A percentile compares a stretch with the other conserved stretches of the same genome.
phyloP scores from a whole-genome alignment of 129 eudicot species.

The Apium graveolens region DNA sequence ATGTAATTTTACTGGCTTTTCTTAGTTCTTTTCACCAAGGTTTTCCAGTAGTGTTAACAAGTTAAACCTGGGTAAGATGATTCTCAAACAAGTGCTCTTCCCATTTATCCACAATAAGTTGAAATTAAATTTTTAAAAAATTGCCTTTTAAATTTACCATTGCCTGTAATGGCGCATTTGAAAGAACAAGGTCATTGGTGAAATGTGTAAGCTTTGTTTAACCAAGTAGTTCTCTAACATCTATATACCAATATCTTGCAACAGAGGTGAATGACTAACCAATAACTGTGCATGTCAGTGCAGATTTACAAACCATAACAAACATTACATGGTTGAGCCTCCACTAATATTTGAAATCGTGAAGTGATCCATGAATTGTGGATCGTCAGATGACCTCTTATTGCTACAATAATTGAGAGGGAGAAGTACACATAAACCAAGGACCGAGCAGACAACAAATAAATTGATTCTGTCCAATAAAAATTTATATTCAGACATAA shows the following conservation, averaged over 20 bases:
- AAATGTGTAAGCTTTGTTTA: neutral
- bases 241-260: neutral
- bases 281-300: neutral
- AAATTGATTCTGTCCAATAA: slow-evolving; percentile 57
- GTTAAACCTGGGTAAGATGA: neutral
- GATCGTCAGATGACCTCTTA: slow-evolving; percentile 11
- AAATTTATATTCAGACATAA: neutral
- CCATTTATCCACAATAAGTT: neutral
- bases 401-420: slow-evolving; percentile 57
- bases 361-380: slow-evolving; percentile 59
- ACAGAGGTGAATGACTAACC: neutral
- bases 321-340: slow-evolving; percentile 69
- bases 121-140: too few relatives aligned
- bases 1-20: neutral
- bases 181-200: neutral
- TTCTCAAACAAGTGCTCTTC: neutral
- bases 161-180: neutral
- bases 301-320: neutral
- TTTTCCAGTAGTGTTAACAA: neutral
- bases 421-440: slow-evolving; percentile 64
- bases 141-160: neutral
- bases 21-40: neutral
- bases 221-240: neutral
- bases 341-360: slow-evolving; percentile 63
- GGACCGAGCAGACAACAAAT: slow-evolving; percentile 51